Evolutionary conservation across 176 grass and related monocot species (phyloP).

Genomic region (Musa acuminata): DNA sequence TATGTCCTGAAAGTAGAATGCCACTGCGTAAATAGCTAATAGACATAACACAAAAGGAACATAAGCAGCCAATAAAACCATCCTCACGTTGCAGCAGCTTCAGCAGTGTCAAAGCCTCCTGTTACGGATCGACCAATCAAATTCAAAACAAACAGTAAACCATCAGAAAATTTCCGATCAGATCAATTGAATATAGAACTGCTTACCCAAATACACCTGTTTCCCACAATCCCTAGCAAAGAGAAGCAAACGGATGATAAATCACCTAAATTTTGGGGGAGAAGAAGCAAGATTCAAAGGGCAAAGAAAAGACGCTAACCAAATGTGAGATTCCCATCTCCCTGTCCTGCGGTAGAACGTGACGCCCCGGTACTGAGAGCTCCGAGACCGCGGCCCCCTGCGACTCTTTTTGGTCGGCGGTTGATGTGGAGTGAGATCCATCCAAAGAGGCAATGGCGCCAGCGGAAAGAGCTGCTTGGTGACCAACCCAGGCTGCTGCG

Average conservation of each 20-base stretch:
- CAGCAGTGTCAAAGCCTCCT: conserved; percentile 97
- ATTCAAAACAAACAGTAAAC: neutral
- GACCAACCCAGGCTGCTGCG: conserved; percentile 14
- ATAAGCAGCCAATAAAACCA: neutral
- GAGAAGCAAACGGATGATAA: conserved; percentile 4
- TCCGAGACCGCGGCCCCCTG: conserved; percentile 69
- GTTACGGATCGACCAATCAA: neutral
- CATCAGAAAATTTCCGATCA: conserved; percentile 11
- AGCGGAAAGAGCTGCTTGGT: conserved; percentile 1
- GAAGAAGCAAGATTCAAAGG: neutral
- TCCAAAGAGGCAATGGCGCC: neutral
- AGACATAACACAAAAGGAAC: neutral
- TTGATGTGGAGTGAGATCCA: conserved; percentile 22
- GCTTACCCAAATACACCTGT: conserved; percentile 88
- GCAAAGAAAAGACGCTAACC: conserved; percentile 29
- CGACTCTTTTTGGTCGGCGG: conserved; percentile 68
- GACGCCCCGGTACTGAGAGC: conserved; percentile 93
- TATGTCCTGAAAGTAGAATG: conserved; percentile 62
- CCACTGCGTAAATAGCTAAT: neutral
- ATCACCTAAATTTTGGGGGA: neutral
- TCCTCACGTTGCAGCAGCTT: conserved; percentile 79
- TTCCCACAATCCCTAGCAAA: conserved; percentile 87
- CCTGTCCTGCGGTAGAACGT: conserved; percentile 97
- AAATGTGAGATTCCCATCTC: conserved; percentile 98
- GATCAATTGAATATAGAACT: neutral